Percentiles rank a stretch among this genome's conserved stretches.
phyloP scores from a whole-genome alignment of 345 rosid genomes.

The Triadica sebifera region DNA sequence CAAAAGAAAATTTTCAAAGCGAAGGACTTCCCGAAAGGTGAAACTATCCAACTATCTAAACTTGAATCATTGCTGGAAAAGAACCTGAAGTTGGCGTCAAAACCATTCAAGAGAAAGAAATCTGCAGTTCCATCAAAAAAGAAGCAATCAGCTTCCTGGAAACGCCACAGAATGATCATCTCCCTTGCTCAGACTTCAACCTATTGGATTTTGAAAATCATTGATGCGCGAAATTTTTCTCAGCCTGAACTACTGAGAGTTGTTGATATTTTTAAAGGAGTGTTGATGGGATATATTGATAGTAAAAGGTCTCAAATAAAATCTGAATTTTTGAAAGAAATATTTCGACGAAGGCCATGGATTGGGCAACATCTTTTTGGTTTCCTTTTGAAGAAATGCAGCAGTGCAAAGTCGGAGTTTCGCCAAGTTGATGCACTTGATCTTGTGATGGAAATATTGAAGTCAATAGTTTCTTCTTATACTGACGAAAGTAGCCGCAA shows the following conservation, averaged over 20 bases:
- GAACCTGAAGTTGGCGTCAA: slow-evolving; percentile 79
- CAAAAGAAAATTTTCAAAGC: slow-evolving; percentile 87
- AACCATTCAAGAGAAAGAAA: slow-evolving; percentile 84
- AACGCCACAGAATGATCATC: slow-evolving; percentile 64
- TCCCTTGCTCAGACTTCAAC: slow-evolving; percentile 76
- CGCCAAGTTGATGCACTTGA: slow-evolving; percentile 84
- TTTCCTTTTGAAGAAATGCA: slow-evolving; percentile 62
- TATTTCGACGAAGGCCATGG: slow-evolving; percentile 72
- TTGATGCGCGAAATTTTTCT: slow-evolving; percentile 55
- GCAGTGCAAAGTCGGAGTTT: slow-evolving; percentile 56
- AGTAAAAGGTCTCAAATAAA: slow-evolving; percentile 75
- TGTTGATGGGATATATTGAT: slow-evolving; percentile 59
- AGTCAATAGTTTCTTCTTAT: slow-evolving; percentile 41
- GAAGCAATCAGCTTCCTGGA: slow-evolving; percentile 68
- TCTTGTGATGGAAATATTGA: slow-evolving; percentile 63
- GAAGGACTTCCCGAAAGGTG: slow-evolving; percentile 67
- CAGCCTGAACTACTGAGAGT: slow-evolving; percentile 58
- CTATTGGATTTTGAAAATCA: slow-evolving; percentile 73
- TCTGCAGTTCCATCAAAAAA: slow-evolving; percentile 58
- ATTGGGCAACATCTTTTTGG: slow-evolving; percentile 57
- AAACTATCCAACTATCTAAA: slow-evolving; percentile 42
- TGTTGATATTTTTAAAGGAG: slow-evolving; percentile 47
- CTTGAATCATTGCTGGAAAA: slow-evolving; percentile 70
- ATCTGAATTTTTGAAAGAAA: slow-evolving; percentile 71
- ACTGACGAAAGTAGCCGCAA: slow-evolving; percentile 34